These are phyloP conservation scores for Saccharomyces hybrid DNA, from an alignment of 1,139 yeast genomes.

Conservation along the genomic window DNA sequence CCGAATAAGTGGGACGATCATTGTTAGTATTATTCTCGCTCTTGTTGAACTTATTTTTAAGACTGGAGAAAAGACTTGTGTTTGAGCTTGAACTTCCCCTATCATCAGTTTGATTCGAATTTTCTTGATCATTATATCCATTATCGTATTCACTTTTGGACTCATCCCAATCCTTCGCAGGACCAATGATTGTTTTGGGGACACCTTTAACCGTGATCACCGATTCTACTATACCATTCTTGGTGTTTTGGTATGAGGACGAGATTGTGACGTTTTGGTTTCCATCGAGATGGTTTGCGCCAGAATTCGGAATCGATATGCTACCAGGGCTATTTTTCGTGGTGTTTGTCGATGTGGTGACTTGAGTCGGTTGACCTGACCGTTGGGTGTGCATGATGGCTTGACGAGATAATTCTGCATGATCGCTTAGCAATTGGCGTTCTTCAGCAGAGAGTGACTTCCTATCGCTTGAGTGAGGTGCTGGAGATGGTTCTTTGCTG, in stretches of 20 bases:
- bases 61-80: neutral
- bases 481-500: neutral
- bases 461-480: neutral
- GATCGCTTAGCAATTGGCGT: slow-evolving; percentile 8
- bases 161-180: slow-evolving; percentile 27
- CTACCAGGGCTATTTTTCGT: neutral
- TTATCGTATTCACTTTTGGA: slow-evolving; percentile 5
- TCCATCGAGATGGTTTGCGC: neutral
- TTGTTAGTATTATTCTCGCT: slow-evolving; percentile 2
- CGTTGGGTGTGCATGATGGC: slow-evolving; percentile 13
- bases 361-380: slow-evolving; percentile 17
- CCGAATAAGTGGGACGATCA: neutral
- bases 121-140: neutral
- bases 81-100: slow-evolving; percentile 1
- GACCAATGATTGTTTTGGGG: slow-evolving; percentile 75
- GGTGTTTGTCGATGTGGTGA: slow-evolving; percentile 10
- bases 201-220: slow-evolving; percentile 83
- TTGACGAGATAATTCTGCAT: slow-evolving; percentile 11
- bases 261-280: slow-evolving; percentile 13
- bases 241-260: slow-evolving; percentile 22
- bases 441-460: slow-evolving; percentile 5
- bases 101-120: neutral
- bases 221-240: slow-evolving; percentile 64
- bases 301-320: neutral
- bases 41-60: neutral